Evolutionary conservation across 2,329 filamentous ascomycete species (phyloP), one percentile per base, ranked within the genome.

Genomic region (Trichoderma simmonsii): DNA sequence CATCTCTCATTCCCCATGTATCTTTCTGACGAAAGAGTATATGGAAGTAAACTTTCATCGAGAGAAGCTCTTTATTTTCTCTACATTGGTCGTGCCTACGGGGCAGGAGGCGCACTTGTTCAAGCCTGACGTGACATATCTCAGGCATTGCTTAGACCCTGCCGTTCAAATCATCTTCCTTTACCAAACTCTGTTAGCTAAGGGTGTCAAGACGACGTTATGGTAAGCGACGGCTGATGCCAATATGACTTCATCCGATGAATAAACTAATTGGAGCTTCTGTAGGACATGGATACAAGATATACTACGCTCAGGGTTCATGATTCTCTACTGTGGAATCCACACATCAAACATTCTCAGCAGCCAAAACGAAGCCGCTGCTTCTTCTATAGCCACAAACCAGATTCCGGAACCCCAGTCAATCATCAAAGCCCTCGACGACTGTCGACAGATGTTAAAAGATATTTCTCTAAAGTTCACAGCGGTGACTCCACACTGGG

Each of bases 271-370:
- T 57, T n/a, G 21, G 9, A 8, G 0, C 12, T 15, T 48, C 1
- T n/a, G 1, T 28, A 71, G 69, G 69, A 71, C 69, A 14, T 66
- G 48, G 69, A 62, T 71, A n/a, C 69, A 71, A 32, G 69, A 71
- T 34, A 65, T 65, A 7, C 69, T 71, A 26, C 69, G 69, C 61
- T 66, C 69, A 1, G 69, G 69, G 1, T 71, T 71, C 54, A 71
- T 71, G 69, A 71, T 65, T 7, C 61, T 71, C 11, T 71, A 71
- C 28, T 71, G 69, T 18, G 69, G 69, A 18, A 71, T 71, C n/a
- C 69, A 71, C 54, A 71, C 65, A 21, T 71, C 61, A 30, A 71
- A 71, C 62, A 60, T 71, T 18, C 61, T 71, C 36, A 65, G 51
- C 26, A 48, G 56, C 54, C 56, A 32, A n/a, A 34, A 51, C 8